These are phyloP conservation scores for Lasiodiplodia sp. DNA, from an alignment of 2,329 filamentous ascomycete species.

Conservation along the genomic window DNA sequence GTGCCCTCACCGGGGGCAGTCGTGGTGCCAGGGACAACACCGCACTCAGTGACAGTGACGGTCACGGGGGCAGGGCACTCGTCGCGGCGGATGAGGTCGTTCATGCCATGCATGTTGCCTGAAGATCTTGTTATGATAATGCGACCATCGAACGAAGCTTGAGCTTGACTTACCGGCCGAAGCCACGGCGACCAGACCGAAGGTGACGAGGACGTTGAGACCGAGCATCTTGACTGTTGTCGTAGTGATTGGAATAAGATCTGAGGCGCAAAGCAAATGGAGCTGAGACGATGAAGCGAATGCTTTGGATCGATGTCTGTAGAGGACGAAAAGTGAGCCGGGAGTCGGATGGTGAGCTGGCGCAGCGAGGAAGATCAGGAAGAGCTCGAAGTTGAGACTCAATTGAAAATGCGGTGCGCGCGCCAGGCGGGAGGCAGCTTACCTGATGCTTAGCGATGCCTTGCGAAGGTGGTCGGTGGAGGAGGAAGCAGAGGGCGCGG, in stretches of 20 bases:
- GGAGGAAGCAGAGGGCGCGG: slow-evolving; percentile 1
- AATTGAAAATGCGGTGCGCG: slow-evolving; percentile 2
- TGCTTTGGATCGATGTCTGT: slow-evolving; percentile 16
- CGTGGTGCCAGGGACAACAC: neutral
- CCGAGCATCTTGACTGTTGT: slow-evolving; percentile 25
- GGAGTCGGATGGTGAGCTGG: slow-evolving; percentile 3
- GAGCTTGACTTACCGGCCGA: slow-evolving; percentile 15
- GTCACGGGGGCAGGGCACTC: slow-evolving; percentile 16
- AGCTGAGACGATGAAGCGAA: neutral
- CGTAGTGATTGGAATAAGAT: slow-evolving; percentile 18
- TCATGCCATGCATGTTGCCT: slow-evolving; percentile 17
- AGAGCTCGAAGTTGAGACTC: slow-evolving; percentile 2
- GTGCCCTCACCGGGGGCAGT: neutral
- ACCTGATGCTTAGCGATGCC: slow-evolving; percentile 22
- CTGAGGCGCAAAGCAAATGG: slow-evolving; percentile 15
- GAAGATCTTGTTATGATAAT: slow-evolving; percentile 9
- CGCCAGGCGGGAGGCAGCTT: neutral
- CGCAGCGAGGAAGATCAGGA: neutral
- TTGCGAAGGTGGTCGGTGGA: slow-evolving; percentile 24
- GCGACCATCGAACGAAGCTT: neutral
- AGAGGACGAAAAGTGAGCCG: slow-evolving; percentile 13
- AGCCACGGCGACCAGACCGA: slow-evolving; percentile 19
- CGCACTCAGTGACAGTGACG: slow-evolving; percentile 15
- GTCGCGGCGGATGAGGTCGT: slow-evolving; percentile 21
- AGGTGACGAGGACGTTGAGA: slow-evolving; percentile 13